phyloP scores from a whole-genome alignment of 257 asterid species.

The Solanum raphanifolium region DNA sequence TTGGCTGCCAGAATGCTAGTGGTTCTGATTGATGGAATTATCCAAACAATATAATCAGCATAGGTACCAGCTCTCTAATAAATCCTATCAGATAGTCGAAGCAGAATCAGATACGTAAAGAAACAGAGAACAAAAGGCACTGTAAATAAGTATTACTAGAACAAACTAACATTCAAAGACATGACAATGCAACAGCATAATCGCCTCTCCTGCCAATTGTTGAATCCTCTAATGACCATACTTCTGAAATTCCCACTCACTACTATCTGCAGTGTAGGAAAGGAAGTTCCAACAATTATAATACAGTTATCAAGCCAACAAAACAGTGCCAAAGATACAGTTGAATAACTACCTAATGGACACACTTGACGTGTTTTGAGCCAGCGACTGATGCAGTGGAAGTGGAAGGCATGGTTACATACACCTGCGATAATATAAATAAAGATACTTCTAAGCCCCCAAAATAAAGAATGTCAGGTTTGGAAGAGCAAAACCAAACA shows the following conservation, averaged over 20 bases:
- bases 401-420: constrained; percentile 13
- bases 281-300: not conserved
- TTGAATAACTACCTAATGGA: not conserved
- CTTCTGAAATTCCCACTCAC: constrained; percentile 1
- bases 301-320: not conserved
- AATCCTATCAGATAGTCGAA: not conserved
- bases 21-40: not conserved
- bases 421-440: not conserved
- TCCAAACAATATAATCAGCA: not conserved
- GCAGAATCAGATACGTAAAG: not conserved
- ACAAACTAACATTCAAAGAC: not conserved
- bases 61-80: not conserved
- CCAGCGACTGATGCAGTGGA: constrained; percentile 8
- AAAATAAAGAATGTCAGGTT: not conserved
- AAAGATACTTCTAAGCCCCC: not conserved
- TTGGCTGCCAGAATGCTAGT: not conserved
- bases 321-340: not conserved
- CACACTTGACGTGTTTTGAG: constrained; percentile 12
- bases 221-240: not conserved
- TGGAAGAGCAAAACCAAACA: not conserved
- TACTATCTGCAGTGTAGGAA: not conserved
- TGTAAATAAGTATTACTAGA: not conserved
- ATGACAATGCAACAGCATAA: not conserved
- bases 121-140: not conserved
- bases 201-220: not conserved